phyloP scores from a whole-genome alignment of 164 flowering plant genomes.

The Vitis amurensis region DNA sequence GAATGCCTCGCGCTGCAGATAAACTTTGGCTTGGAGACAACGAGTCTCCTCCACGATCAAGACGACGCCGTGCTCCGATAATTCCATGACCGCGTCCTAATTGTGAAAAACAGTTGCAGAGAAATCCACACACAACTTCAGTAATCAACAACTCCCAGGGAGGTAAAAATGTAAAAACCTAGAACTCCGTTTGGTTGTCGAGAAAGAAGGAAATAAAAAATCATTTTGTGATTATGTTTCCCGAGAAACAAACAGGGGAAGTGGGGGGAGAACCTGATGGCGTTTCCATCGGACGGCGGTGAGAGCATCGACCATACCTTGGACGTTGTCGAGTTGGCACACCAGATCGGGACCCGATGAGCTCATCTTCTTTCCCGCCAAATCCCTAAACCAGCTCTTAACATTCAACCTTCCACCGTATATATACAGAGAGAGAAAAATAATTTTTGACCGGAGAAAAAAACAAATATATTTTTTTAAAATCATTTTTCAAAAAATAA shows the following conservation, averaged over 20 bases:
- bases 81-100: constrained; percentile 83
- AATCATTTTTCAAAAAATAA: too few species aligned
- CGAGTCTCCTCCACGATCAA: constrained; percentile 83
- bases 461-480: too few species aligned
- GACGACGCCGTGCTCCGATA: constrained; percentile 90
- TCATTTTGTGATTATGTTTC: background rate
- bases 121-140: too few species aligned
- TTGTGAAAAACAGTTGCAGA: background rate
- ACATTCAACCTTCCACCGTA: too few species aligned
- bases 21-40: constrained; percentile 96
- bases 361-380: constrained; percentile 68
- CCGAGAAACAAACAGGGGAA: constrained; percentile 4
- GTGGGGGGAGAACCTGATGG: constrained; percentile 43
- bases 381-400: constrained; percentile 5
- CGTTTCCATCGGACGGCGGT: constrained; percentile 92
- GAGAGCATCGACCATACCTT: constrained; percentile 91
- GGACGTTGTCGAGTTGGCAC: constrained; percentile 81
- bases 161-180: constrained; percentile 8
- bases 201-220: background rate
- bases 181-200: constrained; percentile 1
- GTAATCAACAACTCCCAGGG: background rate
- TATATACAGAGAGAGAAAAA: too few species aligned
- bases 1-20: constrained; percentile 81
- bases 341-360: constrained; percentile 67
- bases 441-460: too few species aligned